phyloP scores from a whole-genome alignment of 23 red algal species.

The Cyanidioschyzon merolae region DNA sequence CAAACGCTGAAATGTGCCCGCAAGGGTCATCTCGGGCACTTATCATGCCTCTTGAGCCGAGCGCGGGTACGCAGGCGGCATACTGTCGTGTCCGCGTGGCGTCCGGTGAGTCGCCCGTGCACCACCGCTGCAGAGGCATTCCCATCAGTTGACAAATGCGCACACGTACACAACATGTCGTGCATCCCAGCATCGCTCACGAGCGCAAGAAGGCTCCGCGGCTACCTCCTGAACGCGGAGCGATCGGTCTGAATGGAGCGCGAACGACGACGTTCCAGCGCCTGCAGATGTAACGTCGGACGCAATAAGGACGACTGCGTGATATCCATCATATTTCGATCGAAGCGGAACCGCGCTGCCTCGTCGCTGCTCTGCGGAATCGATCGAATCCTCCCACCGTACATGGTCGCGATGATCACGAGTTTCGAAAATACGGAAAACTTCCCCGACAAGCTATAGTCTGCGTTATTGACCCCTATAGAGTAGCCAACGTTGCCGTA shows the following conservation, averaged over 20 bases:
- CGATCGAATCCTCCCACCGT: not conserved
- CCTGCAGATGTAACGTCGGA: not conserved
- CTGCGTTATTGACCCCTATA: not conserved
- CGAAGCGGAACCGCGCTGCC: conserved; percentile 9
- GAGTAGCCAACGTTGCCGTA: conserved; percentile 18
- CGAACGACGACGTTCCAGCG: not conserved
- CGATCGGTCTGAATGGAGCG: not conserved
- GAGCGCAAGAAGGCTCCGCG: no score
- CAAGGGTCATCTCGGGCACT: no score
- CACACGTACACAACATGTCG: no score
- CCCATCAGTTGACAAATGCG: no score
- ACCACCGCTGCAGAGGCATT: no score
- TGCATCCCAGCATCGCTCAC: no score
- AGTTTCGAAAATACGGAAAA: not conserved
- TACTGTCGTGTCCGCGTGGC: no score
- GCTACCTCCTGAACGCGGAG: no score
- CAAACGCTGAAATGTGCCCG: no score
- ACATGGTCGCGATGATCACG: conserved; percentile 14
- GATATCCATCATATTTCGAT: not conserved
- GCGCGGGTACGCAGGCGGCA: no score
- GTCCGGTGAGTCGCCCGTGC: no score
- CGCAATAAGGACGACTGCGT: not conserved
- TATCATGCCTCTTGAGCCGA: no score
- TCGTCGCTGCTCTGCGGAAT: conserved; percentile 7
- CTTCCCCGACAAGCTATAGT: not conserved